Base-by-base conservation (phyloP, 2,329 filamentous ascomycete genomes). In the Alternaria sp. region DNA sequence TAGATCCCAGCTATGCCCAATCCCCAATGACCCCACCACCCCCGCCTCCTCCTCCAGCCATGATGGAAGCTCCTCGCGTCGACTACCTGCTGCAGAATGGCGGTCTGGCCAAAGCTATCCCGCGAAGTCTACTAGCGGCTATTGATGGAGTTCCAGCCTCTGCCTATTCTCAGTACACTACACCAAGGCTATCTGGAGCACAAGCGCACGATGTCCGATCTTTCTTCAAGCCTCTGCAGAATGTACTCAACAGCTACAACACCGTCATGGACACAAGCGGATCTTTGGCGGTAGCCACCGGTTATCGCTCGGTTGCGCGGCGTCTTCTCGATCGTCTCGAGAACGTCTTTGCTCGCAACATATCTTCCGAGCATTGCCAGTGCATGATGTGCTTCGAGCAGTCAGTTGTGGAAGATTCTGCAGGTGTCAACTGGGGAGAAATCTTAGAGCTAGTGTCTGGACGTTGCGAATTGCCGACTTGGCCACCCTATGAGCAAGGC, bases 31-130 rank as follows among this genome's bases (percentile, higher is more conserved):
- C 87, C 40, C 83, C 83, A 15, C 88, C 93, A 1, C 83, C 83
- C 8, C 88, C 93, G 2, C 93, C 93, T 0, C 93, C 93, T 1
- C 89, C 91, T 1, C 87, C 93, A 9, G 87, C 89, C 69, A 83
- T 89, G 55, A 69, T 87, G 36, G 85, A 90, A 46, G 89, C 93
- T 44, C 95, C 95, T 1, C 88, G 92, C 64, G 93, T 98, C 17
- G 95, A 98, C 77, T 98, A 98, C 77, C 84, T 98, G 17, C 85
- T 97, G 58, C 93, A 96, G 72, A 91, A 97, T 78, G 95, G 95
- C 43, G 95, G 95, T 1, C 82, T 98, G 17, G 80, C 89, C 21
- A 86, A 91, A 47, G 84, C 89, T 1, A 87, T 96, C 0, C 89
- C 93, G 1, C 92, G 90, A 71, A 88, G 89, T 62, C 88, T 97